Conservation (phyloP, 176 grass and related monocot genomes). For the Musa troglodytarum region DNA sequence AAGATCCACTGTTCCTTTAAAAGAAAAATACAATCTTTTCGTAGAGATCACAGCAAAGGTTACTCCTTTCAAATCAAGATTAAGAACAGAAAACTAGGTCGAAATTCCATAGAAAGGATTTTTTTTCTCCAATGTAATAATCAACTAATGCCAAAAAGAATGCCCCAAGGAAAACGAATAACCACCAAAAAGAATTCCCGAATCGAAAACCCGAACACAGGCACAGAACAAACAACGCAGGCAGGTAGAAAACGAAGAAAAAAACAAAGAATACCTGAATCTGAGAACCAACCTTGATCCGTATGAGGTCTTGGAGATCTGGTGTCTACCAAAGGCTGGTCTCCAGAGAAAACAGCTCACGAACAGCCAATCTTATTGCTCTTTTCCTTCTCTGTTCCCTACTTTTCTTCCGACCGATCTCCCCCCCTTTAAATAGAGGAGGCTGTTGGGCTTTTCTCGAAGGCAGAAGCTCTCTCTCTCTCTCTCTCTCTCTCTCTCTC, state of each 20-base stretch:
- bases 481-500: background rate
- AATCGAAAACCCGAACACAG: no score
- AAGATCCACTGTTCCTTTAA: background rate
- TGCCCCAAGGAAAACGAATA: background rate
- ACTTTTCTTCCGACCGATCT: background rate
- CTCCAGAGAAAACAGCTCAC: background rate
- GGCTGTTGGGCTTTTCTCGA: background rate
- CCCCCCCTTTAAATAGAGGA: background rate
- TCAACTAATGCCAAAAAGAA: no score
- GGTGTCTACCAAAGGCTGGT: background rate
- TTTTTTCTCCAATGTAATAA: background rate
- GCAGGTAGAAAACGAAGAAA: background rate
- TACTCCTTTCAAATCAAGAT: background rate
- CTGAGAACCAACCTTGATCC: background rate
- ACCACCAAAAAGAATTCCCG: background rate
- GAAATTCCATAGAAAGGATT: background rate
- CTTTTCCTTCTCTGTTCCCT: background rate
- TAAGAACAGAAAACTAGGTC: background rate
- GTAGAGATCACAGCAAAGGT: background rate
- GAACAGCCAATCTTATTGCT: background rate
- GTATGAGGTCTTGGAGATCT: background rate
- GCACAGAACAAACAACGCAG: no score
- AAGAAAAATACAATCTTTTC: background rate
- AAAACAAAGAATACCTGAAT: background rate
- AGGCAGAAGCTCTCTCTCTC: background rate